Base-by-base conservation (phyloP, 345 rosid species). In the Brassica juncea region DNA sequence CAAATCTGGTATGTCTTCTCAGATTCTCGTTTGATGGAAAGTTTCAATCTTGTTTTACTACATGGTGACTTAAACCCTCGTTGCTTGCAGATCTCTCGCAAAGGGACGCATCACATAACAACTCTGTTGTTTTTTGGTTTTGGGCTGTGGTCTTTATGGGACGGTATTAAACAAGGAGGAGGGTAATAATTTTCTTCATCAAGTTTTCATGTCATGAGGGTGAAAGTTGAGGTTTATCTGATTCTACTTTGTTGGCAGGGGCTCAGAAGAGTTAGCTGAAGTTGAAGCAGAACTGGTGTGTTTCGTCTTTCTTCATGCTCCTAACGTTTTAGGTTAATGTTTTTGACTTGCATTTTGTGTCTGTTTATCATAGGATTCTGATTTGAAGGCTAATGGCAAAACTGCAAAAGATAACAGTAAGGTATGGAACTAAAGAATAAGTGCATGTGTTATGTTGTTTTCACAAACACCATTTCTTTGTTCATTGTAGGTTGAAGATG, bases 141-240 rank as follows among this genome's bases (percentile, higher is more conserved):
- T 72, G 99, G 98, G 27, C 66, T 95, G 11, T 95, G 90, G 97
- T 95, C 98, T 25, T 79, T 93, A 75, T 91, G 97, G 97, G 98
- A 95, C 66, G 96, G 85, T 74, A 87, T 91, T 63, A 89, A 54
- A 58, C 87, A 86, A 62, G 84, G 81, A 77, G 97, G 97, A 80
- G 52, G 81, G 69, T 77, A 70, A 77, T 49, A 3, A 10, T 58
- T 37, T 66, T 62, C 30, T 28, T 68, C 6, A 16, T 42, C 27
- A 11, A 14, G 14, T 70, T 55, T 23, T 4, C 14, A 34, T 31
- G 65, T n/a, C 58, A 25, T 79, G 31, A 76, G 54, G 10, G 21
- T 35, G 5, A 15, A 47, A 14, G 10, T 64, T 54, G 8, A 52
- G 58, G 19, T 52, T 9, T 52, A n/a, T 74, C 4, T 67, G 37